Conservation (phyloP, 805 yeast genomes). For the Cyberlindnera mycetangii region DNA sequence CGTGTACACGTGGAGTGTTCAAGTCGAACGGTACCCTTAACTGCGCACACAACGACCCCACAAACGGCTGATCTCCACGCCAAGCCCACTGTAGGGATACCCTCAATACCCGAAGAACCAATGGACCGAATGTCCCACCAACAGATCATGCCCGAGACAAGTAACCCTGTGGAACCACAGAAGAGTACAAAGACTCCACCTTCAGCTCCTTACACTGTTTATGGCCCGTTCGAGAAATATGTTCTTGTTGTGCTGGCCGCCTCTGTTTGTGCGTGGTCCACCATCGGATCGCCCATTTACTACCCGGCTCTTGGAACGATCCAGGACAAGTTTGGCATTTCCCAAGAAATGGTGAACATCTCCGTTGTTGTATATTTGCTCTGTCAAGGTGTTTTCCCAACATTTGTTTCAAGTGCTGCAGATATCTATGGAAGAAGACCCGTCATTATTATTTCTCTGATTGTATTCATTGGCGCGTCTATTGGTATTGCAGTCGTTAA, state of each 20-base stretch:
- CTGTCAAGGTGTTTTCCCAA: constrained; percentile 76
- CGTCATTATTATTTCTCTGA: constrained; percentile 49
- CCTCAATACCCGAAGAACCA: too few relatives aligned
- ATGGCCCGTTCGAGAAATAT: constrained; percentile 6
- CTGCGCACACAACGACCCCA: too few relatives aligned
- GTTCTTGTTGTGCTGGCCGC: constrained; percentile 4
- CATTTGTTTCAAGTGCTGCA: constrained; percentile 63
- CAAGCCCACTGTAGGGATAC: too few relatives aligned
- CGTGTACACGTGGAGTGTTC: too few relatives aligned
- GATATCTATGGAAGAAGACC: constrained; percentile 76
- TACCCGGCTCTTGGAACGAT: constrained; percentile 71
- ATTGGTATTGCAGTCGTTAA: constrained; percentile 61
- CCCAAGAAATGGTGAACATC: constrained; percentile 58
- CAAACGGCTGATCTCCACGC: too few relatives aligned
- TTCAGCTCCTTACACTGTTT: constrained; percentile 6
- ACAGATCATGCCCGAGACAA: too few relatives aligned
- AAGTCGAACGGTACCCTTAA: too few relatives aligned
- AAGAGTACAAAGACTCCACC: neutral
- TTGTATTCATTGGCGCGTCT: constrained; percentile 57
- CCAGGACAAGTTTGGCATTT: constrained; percentile 49
- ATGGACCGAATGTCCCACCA: too few relatives aligned
- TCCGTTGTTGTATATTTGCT: constrained; percentile 75
- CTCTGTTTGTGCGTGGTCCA: constrained; percentile 57
- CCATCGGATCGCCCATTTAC: constrained; percentile 74
- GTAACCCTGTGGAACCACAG: neutral